Evolutionary conservation across 2,329 filamentous ascomycete genomes (phyloP).

Genomic region (Colletotrichum zoysiae): DNA sequence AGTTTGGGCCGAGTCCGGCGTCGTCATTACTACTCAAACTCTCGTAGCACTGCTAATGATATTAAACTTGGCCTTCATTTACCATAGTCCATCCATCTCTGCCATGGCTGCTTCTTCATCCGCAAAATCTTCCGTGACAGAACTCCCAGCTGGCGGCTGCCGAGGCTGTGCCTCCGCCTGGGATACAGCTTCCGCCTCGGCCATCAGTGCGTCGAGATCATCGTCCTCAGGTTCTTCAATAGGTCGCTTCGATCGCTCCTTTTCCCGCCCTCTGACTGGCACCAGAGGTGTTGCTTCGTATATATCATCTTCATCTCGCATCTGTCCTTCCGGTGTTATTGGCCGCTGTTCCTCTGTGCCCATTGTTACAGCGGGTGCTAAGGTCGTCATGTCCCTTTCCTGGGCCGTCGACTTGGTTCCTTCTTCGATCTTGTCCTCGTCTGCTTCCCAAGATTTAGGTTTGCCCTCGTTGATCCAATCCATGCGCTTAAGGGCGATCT

Average conservation of each 20-base stretch:
- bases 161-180: slow-evolving; percentile 40
- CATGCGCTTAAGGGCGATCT: slow-evolving; percentile 78
- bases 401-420: slow-evolving; percentile 46
- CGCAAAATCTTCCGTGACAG: slow-evolving; percentile 58
- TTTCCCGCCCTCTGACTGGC: not conserved
- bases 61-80: not conserved
- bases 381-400: slow-evolving; percentile 44
- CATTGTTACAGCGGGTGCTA: slow-evolving; percentile 50
- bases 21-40: not conserved
- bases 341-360: slow-evolving; percentile 51
- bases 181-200: slow-evolving; percentile 51
- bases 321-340: slow-evolving; percentile 50
- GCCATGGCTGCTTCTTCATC: slow-evolving; percentile 78
- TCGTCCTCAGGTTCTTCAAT: slow-evolving; percentile 49
- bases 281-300: slow-evolving; percentile 66
- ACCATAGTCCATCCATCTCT: slow-evolving; percentile 70
- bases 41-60: not conserved
- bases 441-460: slow-evolving; percentile 57
- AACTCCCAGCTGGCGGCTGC: slow-evolving; percentile 15
- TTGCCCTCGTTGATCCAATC: slow-evolving; percentile 87
- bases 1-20: not conserved
- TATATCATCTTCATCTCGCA: slow-evolving; percentile 63
- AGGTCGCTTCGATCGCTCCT: slow-evolving; percentile 13
- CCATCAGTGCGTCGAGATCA: slow-evolving; percentile 60
- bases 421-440: slow-evolving; percentile 47